Evolutionary conservation across 106 monocot species (phyloP), one percentile per base, ranked within the genome.

Genomic region (Iris macrosiphon): DNA sequence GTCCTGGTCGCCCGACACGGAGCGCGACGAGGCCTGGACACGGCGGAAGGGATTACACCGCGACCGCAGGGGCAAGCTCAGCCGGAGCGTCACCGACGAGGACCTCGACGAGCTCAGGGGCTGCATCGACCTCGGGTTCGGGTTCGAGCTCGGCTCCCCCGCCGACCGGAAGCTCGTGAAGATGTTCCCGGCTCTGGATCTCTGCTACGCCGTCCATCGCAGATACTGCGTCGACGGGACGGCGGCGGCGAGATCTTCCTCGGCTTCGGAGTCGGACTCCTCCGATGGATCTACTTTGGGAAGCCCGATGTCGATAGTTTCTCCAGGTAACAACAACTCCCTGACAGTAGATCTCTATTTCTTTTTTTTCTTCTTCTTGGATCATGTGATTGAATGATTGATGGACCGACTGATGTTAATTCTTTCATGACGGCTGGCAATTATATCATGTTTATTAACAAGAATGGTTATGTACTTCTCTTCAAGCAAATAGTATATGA

Each of bases 61-160:
- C 56, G 61, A 62, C 13, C 60, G 68, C 0, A 18, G 71, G 22
- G 44, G 60, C 34, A 67, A 65, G n/a, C 51, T 53, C 7, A 52
- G 47, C 42, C 60, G 72, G 31, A 79, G 82, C 70, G 85, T 92
- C 38, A 85, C 91, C 14, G 85, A 85, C 18, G 91, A 82, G 46
- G 91, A 92, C 60, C 67, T 92, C 62, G 85, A 92, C 16, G 91
- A 92, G 75, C 75, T 92, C 39, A 70, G 79, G 13, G 91, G 79
- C 3, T 85, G 81, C 64, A 70, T 92, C 44, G 91, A 92, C 49
- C 78, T 92, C 7, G 87, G 87, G 0, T 78, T 87, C 48, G 79
- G 75, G 3, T 85, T 85, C 54, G 73, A 46, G 11, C 19, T 49
- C 18, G 45, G 31, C 19, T 48, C 69, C n/a, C 31, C 29, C 16